These are phyloP conservation scores for Penicillium pulvis DNA, from an alignment of 495 filamentous ascomycete species.

Conservation along the genomic window DNA sequence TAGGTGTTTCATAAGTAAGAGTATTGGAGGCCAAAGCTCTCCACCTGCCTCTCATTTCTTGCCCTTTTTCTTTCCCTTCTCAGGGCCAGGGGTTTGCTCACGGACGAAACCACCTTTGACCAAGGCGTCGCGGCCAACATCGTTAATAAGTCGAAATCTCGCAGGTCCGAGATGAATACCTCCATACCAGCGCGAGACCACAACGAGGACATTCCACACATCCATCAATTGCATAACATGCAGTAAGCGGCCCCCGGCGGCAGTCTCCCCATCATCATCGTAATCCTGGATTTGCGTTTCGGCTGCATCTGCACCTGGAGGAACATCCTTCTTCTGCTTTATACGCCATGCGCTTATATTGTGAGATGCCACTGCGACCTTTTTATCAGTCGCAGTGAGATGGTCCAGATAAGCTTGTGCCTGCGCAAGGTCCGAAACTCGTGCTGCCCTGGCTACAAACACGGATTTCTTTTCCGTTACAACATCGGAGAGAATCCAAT, in stretches of 20 bases:
- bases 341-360: slow-evolving; percentile 80
- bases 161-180: slow-evolving; percentile 85
- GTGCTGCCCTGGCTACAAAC: slow-evolving; percentile 76
- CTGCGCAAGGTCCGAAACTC: slow-evolving; percentile 65
- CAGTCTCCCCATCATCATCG: slow-evolving; percentile 96
- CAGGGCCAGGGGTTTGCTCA: slow-evolving; percentile 41
- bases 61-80: slow-evolving; percentile 59
- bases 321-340: slow-evolving; percentile 37
- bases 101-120: slow-evolving; percentile 71
- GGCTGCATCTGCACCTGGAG: slow-evolving; percentile 33
- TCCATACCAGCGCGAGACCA: slow-evolving; percentile 96
- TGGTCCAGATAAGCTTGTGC: slow-evolving; percentile 70
- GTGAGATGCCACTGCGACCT: slow-evolving; percentile 81
- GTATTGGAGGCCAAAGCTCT: neutral
- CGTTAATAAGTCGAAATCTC: slow-evolving; percentile 86
- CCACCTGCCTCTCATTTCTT: slow-evolving; percentile 48
- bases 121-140: slow-evolving; percentile 80
- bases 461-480: slow-evolving; percentile 83
- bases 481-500: slow-evolving; percentile 72
- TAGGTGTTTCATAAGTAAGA: neutral
- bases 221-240: slow-evolving; percentile 95
- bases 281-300: slow-evolving; percentile 79
- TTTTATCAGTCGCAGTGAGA: slow-evolving; percentile 77
- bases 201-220: slow-evolving; percentile 86
- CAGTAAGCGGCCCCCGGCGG: slow-evolving; percentile 80